phyloP scores from a whole-genome alignment of 192 early-diverging fungal species.

The Backusella liffmaniae region DNA sequence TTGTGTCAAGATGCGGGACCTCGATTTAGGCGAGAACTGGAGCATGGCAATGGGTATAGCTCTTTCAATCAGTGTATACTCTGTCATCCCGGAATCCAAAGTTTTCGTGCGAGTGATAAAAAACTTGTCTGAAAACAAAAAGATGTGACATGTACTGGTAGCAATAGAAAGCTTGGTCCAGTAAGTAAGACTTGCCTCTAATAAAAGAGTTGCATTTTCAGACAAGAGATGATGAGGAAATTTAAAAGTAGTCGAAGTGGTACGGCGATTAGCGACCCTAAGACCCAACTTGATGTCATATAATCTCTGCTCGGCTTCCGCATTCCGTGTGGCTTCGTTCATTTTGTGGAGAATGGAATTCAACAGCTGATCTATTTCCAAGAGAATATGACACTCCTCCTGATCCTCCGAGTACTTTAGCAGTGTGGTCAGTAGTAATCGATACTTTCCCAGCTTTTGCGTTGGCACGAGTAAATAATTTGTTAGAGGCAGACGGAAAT shows the following conservation, averaged over 20 bases:
- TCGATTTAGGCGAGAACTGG: neutral
- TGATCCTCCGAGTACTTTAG: constrained; percentile 11
- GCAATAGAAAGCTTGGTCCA: neutral
- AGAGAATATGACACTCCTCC: neutral
- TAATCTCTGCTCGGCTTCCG: constrained; percentile 6
- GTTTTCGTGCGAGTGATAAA: constrained; percentile 6
- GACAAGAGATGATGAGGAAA: neutral
- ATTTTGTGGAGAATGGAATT: constrained; percentile 8
- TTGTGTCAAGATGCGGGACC: neutral
- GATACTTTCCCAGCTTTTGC: constrained; percentile 6
- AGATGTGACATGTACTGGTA: neutral
- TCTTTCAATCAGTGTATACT: constrained; percentile 2
- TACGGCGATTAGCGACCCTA: neutral
- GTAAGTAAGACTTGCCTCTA: neutral
- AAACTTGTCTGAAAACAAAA: constrained; percentile 12
- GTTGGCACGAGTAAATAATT: neutral
- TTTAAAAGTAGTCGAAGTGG: neutral
- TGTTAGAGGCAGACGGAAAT: neutral
- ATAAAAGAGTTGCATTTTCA: neutral
- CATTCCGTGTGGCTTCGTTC: constrained; percentile 19
- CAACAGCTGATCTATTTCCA: neutral
- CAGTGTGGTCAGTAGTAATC: neutral
- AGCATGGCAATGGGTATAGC: constrained; percentile 16
- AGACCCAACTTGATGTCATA: constrained; percentile 2
- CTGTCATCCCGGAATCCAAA: neutral